These are phyloP conservation scores for Ganoderma lingzhi DNA, from an alignment of 1,284 basidiomycete genomes.

Conservation along the genomic window DNA sequence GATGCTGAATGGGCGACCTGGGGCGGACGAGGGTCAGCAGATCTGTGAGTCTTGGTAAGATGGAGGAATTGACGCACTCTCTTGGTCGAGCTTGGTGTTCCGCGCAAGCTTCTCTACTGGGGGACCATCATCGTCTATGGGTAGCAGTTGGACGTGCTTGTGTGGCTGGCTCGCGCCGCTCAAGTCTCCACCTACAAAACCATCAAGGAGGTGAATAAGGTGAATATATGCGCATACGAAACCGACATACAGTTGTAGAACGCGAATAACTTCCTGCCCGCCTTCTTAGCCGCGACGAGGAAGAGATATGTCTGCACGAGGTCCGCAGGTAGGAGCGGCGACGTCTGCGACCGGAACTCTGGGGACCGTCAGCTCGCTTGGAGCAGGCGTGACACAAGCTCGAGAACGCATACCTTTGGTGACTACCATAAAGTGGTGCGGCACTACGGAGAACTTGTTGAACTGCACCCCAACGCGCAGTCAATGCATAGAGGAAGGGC, in stretches of 20 bases:
- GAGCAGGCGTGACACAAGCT: conserved; percentile 10
- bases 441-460: conserved; percentile 87
- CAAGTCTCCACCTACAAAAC: conserved; percentile 67
- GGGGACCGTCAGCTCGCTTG: background rate
- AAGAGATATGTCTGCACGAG: conserved; percentile 78
- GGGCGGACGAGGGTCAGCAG: background rate
- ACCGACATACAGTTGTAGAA: conserved; percentile 82
- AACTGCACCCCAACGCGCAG: conserved; percentile 52
- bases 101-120: conserved; percentile 78
- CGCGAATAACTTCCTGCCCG: conserved; percentile 68
- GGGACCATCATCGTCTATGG: conserved; percentile 67
- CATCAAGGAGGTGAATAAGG: background rate
- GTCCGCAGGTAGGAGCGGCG: conserved; percentile 81
- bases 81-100: conserved; percentile 62
- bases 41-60: background rate
- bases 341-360: conserved; percentile 80
- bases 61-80: conserved; percentile 51
- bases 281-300: conserved; percentile 71
- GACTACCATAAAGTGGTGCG: conserved; percentile 82
- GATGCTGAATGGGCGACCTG: conserved; percentile 15
- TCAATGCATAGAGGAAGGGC: background rate
- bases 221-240: background rate
- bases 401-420: conserved; percentile 66
- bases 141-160: conserved; percentile 88
- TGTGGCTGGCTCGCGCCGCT: conserved; percentile 90